Evolutionary conservation across 139 green algal genomes (phyloP).

Genomic region (Raphidocelis subcapitata): DNA sequence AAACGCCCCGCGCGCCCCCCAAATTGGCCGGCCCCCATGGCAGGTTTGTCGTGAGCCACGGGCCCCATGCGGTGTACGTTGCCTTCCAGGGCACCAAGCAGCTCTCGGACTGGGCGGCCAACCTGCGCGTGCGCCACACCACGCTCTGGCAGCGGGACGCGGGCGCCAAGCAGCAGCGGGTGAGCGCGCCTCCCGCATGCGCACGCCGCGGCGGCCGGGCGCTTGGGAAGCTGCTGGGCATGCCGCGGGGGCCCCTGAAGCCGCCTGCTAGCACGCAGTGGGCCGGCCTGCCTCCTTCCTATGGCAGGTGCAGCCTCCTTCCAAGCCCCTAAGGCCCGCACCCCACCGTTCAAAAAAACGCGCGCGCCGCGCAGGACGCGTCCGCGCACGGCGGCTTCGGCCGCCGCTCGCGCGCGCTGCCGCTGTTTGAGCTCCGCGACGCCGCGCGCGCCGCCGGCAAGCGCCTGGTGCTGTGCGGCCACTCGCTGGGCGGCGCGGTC

Average conservation of each 20-base stretch:
- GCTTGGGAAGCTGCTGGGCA: neutral
- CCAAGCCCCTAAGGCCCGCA: no score
- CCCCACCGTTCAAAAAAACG: no score
- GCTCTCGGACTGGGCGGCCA: constrained; percentile 19
- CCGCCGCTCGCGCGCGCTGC: constrained; percentile 9
- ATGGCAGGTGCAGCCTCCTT: no score
- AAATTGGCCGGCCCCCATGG: neutral
- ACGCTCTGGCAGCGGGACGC: neutral
- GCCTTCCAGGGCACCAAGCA: constrained; percentile 26
- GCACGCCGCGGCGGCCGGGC: neutral
- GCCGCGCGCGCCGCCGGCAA: constrained; percentile 23
- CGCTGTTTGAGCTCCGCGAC: neutral
- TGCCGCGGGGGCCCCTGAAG: no score
- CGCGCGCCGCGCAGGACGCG: neutral
- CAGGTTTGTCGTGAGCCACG: constrained; percentile 24
- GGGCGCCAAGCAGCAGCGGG: neutral
- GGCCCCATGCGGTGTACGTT: constrained; percentile 15
- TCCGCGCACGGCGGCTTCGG: constrained; percentile 19
- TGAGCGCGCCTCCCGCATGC: neutral
- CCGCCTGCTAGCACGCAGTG: neutral
- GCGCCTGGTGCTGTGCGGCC: constrained; percentile 22
- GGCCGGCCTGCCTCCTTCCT: neutral
- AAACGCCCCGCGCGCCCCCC: no score
- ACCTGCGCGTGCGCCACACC: constrained; percentile 11
- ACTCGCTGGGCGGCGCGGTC: constrained; percentile 21